Conservation (phyloP, 2,329 filamentous ascomycete genomes). For the Phyllachora maydis region DNA sequence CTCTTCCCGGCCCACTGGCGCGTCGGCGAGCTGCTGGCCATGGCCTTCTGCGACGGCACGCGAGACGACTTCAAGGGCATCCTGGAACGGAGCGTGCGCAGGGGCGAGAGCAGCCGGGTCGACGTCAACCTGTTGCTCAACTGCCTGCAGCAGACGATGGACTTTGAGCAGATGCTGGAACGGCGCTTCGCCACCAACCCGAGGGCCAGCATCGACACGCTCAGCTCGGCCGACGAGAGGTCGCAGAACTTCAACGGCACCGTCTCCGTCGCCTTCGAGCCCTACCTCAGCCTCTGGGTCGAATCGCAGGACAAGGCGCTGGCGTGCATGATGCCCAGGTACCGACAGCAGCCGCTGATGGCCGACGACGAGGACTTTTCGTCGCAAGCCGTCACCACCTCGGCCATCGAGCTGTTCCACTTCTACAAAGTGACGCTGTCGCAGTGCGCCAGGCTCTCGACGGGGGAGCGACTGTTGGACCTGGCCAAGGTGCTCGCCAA, state of each 20-base stretch:
- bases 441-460: constrained; percentile 91
- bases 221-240: constrained; percentile 59
- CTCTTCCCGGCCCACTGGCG: constrained; percentile 82
- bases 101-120: constrained; percentile 53
- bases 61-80: constrained; percentile 91
- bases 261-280: constrained; percentile 93
- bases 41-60: constrained; percentile 88
- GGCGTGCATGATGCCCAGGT: constrained; percentile 66
- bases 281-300: constrained; percentile 91
- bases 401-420: constrained; percentile 91
- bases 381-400: constrained; percentile 70
- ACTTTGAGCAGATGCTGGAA: constrained; percentile 89
- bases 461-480: constrained; percentile 69
- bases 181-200: constrained; percentile 55
- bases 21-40: constrained; percentile 75
- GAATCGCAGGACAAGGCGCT: constrained; percentile 87
- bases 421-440: constrained; percentile 87
- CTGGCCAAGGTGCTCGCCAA: constrained; percentile 72
- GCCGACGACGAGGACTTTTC: constrained; percentile 83
- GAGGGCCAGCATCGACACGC: constrained; percentile 73
- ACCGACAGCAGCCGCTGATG: constrained; percentile 62
- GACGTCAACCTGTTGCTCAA: constrained; percentile 79
- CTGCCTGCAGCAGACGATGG: constrained; percentile 84
- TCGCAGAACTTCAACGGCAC: constrained; percentile 66
- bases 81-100: constrained; percentile 68